Percentiles rank a stretch among this genome's conserved stretches.
Evolutionary conservation across 768 basidiomycete genomes (phyloP).

Genomic region (Xerocomus spinulosus): DNA sequence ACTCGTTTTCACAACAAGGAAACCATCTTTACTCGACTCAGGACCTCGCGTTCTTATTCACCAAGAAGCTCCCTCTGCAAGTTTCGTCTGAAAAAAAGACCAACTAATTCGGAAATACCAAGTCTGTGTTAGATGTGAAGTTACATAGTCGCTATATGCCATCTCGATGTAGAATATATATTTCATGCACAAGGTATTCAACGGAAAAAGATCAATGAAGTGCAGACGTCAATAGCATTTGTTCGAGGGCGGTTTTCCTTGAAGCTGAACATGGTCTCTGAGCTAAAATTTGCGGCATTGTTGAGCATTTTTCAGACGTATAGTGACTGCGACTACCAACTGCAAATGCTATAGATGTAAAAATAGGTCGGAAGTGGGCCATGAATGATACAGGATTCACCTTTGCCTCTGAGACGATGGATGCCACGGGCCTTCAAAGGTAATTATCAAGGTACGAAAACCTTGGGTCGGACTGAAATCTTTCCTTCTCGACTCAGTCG

Average conservation of each 20-base stretch:
- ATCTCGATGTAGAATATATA: too few species aligned
- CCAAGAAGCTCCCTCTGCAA: slow-evolving; percentile 4
- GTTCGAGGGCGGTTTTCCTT: too few species aligned
- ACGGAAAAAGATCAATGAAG: too few species aligned
- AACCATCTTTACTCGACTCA: slow-evolving; percentile 3
- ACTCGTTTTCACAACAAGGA: background rate
- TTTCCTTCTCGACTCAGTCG: slow-evolving; percentile 34
- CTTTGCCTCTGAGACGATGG: slow-evolving; percentile 51
- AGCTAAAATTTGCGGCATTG: too few species aligned
- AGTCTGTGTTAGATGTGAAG: too few species aligned
- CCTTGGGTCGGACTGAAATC: background rate
- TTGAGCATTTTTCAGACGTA: too few species aligned
- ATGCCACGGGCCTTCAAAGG: slow-evolving; percentile 33
- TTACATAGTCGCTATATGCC: too few species aligned
- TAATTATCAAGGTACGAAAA: slow-evolving; percentile 60
- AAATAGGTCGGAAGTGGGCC: slow-evolving; percentile 57
- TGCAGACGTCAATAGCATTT: too few species aligned
- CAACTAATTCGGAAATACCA: too few species aligned
- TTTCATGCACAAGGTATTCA: too few species aligned
- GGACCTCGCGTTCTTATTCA: slow-evolving; percentile 22
- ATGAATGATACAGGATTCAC: slow-evolving; percentile 79
- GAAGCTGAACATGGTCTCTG: too few species aligned
- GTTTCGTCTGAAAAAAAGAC: background rate
- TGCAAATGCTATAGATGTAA: slow-evolving; percentile 69
- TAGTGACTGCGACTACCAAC: too few species aligned